Base-by-base conservation (phyloP, 2,329 filamentous ascomycete species). In the Aspergillus neotritici region DNA sequence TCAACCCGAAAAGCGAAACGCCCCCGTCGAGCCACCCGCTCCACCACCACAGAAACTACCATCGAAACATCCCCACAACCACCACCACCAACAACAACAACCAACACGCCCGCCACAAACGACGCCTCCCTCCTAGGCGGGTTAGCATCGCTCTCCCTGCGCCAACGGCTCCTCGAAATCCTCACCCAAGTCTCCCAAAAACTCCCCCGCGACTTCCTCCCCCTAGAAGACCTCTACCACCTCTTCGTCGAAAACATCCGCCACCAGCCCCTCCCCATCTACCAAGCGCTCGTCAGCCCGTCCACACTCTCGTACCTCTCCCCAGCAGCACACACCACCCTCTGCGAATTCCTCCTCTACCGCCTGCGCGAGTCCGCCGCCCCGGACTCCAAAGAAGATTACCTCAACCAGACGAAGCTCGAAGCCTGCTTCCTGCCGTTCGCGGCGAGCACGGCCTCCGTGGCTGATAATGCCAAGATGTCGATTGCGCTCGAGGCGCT, bases 391-490 rank as follows among this genome's bases (percentile, higher is more conserved):
- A 62, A 65, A 4, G 64, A 68, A 8, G 62, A 69, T 17, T 66
- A 63, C n/a, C 60, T 83, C 14, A 73, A 63, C 4, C 72, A 76
- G 48, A 37, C 58, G 0, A 72, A 74, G 12, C 66, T 83, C 14
- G 73, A 79, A 47, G 50, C 71, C 34, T 82, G 81, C 55, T 90
- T 81, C 60, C 73, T 88, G 2, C 79, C 79, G 0, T 81, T 76
- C 51, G 72, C 83, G 0, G 84, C 86, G 1, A 82, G 78, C 46
- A 79, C 75, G 0, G 69, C 76, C 11, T 74, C 72, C 5, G 63
- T 76, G 1, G 75, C 79, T 14, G 84, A 88, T 49, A 90, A 93
- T 53, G 82, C 83, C 21, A 86, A 85, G 60, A 72, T 90, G 31
- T 82, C 83, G 2, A 65, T 90, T 8, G 63, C 86, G 25, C 67